Percentiles rank a stretch among this genome's conserved stretches.
phyloP scores from a whole-genome alignment of 495 filamentous ascomycete species.

The Halenospora varia region DNA sequence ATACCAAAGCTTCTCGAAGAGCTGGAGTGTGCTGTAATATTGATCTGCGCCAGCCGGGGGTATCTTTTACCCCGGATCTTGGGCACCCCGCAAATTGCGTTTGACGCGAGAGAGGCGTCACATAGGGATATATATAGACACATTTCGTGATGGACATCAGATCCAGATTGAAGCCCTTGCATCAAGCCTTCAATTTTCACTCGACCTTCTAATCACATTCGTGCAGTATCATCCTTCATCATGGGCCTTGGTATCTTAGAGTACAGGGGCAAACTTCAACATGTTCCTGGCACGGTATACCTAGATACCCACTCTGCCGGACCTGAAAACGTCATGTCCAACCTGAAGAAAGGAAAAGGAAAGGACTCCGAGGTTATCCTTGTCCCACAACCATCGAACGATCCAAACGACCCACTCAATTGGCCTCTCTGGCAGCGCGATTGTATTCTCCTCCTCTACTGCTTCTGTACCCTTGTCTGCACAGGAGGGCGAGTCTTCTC shows the following conservation, averaged over 20 bases:
- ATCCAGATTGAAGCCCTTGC: too few relatives aligned
- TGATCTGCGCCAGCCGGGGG: too few relatives aligned
- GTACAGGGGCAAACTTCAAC: neutral
- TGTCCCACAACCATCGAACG: constrained; percentile 62
- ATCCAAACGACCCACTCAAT: constrained; percentile 70
- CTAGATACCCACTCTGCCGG: neutral
- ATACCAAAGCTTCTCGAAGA: too few relatives aligned
- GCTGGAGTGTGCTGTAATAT: too few relatives aligned
- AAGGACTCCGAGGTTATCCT: constrained; percentile 48
- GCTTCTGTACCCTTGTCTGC: constrained; percentile 63
- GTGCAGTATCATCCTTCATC: too few relatives aligned
- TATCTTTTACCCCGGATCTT: too few relatives aligned
- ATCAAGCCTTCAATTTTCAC: too few relatives aligned
- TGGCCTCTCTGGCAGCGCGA: constrained; percentile 87
- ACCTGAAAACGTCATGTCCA: neutral
- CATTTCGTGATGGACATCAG: too few relatives aligned
- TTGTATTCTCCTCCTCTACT: constrained; percentile 68
- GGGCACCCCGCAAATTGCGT: too few relatives aligned
- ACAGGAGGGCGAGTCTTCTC: neutral
- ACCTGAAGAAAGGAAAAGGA: constrained; percentile 1
- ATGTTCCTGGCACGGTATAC: neutral
- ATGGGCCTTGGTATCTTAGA: neutral
- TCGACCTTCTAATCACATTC: too few relatives aligned
- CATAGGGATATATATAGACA: too few relatives aligned
- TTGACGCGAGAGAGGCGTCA: too few relatives aligned